These are phyloP conservation scores for Royoungia palumana DNA, from an alignment of 768 basidiomycete species.

Conservation along the genomic window DNA sequence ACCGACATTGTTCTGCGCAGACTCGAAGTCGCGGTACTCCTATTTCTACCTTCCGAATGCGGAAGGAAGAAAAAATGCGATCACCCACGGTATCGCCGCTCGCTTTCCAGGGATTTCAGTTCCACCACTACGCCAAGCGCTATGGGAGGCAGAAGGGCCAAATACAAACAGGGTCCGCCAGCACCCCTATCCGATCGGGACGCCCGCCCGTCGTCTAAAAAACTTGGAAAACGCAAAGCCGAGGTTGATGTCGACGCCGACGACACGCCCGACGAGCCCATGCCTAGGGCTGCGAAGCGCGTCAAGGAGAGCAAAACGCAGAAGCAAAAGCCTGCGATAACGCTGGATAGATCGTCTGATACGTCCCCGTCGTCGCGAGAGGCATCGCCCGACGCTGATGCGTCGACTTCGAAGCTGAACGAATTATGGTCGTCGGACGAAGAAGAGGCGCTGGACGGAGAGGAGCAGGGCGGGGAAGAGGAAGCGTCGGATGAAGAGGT, in stretches of 20 bases:
- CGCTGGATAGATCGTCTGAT: slow-evolving; percentile 24
- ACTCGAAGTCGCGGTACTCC: too few relatives aligned
- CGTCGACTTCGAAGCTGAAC: slow-evolving; percentile 13
- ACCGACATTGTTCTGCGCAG: too few relatives aligned
- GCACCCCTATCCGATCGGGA: slow-evolving; percentile 46
- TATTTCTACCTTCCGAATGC: slow-evolving; percentile 16
- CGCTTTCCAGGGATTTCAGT: background rate
- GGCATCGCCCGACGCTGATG: slow-evolving; percentile 45
- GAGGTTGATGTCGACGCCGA: slow-evolving; percentile 35
- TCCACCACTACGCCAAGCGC: slow-evolving; percentile 6
- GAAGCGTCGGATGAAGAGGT: slow-evolving; percentile 50
- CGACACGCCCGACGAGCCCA: slow-evolving; percentile 19
- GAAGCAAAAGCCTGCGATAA: slow-evolving; percentile 6
- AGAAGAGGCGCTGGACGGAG: slow-evolving; percentile 28
- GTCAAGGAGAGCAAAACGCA: slow-evolving; percentile 29
- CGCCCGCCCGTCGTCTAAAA: slow-evolving; percentile 45
- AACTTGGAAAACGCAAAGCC: slow-evolving; percentile 74
- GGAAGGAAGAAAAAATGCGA: slow-evolving; percentile 22
- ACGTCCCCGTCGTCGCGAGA: slow-evolving; percentile 27
- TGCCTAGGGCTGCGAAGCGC: slow-evolving; percentile 36
- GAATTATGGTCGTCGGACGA: slow-evolving; percentile 33
- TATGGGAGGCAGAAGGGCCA: slow-evolving; percentile 86
- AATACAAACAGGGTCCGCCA: slow-evolving; percentile 78
- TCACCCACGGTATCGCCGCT: too few relatives aligned
- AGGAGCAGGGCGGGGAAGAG: slow-evolving; percentile 38